Evolutionary conservation across 2,329 filamentous ascomycete species (phyloP), one percentile per base, ranked within the genome.

Genomic region (Diaporthe aspalathi): DNA sequence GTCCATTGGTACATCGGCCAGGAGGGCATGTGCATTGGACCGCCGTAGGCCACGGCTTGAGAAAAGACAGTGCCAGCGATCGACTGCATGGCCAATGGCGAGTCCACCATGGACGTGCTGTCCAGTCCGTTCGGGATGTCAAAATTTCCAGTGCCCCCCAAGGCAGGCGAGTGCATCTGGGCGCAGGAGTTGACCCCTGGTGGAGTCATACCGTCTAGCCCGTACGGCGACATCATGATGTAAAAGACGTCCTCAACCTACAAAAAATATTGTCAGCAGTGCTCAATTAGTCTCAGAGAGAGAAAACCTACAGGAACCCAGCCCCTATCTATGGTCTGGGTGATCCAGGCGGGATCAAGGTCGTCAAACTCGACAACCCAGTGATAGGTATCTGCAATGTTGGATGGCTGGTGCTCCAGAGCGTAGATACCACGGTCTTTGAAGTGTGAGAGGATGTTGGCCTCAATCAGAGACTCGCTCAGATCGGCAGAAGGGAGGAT

Each of bases 401-500:
- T 22, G 38, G 69, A 53, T 9, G 72, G 50, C 69, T 73, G 72
- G 35, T 49, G 68, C 43, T 71, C 45, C 5, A 73, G 35, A 20
- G 72, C 72, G 35, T 69, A 73, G 52, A 73, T 32, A 14, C 71
- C 67, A 16, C 57, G 66, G 43, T 73, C 69, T 8, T 68, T 71
- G 72, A 73, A 71, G 45, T 73, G 43, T 20, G 67, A 32, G 11
- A 56, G 60, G 32, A 73, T 66, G 14, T 67, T 73, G 35, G 52
- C 56, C 40, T 69, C 56, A 11, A 73, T 66, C 22, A 71, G 69
- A 11, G 56, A 50, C 29, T 73, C 72, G 38, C 52, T 56, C 43
- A 73, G 56, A 49, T 38, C 27, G 27, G 27, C 57, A 22, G 75
- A 74, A 14, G 76, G 78, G 54, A 83, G 82, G 29, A 87, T 85